These are phyloP conservation scores for Herpetomonas samuelpessoai DNA, from an alignment of 208 protist species.

Conservation along the genomic window DNA sequence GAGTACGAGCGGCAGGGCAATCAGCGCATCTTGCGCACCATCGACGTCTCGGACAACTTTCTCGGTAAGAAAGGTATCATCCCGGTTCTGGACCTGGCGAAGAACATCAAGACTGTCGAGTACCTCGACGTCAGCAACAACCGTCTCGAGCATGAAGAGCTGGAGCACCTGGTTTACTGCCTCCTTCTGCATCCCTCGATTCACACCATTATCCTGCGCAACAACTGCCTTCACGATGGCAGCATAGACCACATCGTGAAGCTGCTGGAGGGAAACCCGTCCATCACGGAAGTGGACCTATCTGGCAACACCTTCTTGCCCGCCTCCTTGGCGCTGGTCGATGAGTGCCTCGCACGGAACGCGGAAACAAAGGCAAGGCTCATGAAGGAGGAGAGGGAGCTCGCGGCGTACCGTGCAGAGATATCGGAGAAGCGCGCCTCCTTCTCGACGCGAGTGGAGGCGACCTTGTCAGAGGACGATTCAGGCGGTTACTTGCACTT, in stretches of 20 bases:
- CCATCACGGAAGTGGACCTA: slow-evolving; percentile 43
- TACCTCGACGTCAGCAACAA: slow-evolving; percentile 79
- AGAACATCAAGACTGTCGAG: slow-evolving; percentile 69
- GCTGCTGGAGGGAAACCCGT: slow-evolving; percentile 50
- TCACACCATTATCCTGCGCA: slow-evolving; percentile 33
- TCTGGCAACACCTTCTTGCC: slow-evolving; percentile 52
- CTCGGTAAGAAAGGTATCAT: slow-evolving; percentile 76
- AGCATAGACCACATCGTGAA: slow-evolving; percentile 59
- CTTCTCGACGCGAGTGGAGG: slow-evolving; percentile 35
- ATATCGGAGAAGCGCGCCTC: slow-evolving; percentile 16
- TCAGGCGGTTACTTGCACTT: slow-evolving; percentile 81
- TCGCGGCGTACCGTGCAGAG: slow-evolving; percentile 16
- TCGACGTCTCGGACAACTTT: slow-evolving; percentile 83
- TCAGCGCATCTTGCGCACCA: slow-evolving; percentile 24
- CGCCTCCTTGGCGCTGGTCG: slow-evolving; percentile 20
- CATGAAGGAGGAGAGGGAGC: slow-evolving; percentile 13
- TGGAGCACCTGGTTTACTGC: slow-evolving; percentile 79
- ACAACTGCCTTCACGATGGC: slow-evolving; percentile 65
- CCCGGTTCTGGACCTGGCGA: slow-evolving; percentile 79
- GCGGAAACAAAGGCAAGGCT: slow-evolving; percentile 8
- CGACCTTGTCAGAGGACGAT: slow-evolving; percentile 25
- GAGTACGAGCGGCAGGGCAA: slow-evolving; percentile 29
- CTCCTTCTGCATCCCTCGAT: slow-evolving; percentile 77
- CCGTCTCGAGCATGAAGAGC: slow-evolving; percentile 56
- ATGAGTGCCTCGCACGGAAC: slow-evolving; percentile 17